phyloP scores from a whole-genome alignment of 106 monocot genomes.

The Allium sativum region DNA sequence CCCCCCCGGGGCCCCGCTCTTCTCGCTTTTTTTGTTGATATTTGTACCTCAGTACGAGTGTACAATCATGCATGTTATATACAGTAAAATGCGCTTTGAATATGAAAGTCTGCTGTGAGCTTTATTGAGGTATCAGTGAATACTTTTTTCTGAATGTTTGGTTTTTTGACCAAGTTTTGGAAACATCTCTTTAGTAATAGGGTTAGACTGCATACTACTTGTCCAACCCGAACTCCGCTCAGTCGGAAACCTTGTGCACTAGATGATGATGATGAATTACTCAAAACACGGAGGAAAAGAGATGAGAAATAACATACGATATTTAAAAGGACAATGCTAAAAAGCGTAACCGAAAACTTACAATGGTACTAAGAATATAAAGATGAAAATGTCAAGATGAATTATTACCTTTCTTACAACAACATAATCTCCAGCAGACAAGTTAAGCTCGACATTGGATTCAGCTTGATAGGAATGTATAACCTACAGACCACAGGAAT shows the following conservation, averaged over 20 bases:
- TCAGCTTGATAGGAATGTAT: constrained; percentile 71
- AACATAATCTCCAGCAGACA: constrained; percentile 67
- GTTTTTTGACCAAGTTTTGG: too few species aligned
- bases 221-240: neutral
- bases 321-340: neutral
- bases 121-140: too few species aligned
- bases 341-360: neutral
- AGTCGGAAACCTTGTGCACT: neutral
- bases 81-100: neutral
- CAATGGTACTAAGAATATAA: neutral
- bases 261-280: too few species aligned
- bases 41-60: neutral
- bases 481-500: constrained; percentile 28
- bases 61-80: neutral
- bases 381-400: neutral
- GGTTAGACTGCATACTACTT: too few species aligned
- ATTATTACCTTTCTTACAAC: constrained; percentile 67
- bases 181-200: too few species aligned
- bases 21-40: neutral
- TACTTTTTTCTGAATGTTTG: too few species aligned
- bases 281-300: neutral
- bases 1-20: too few species aligned
- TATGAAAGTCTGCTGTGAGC: too few species aligned
- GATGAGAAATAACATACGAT: neutral
- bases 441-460: constrained; percentile 70